These are phyloP conservation scores for Solanum sejunctum DNA, from an alignment of 257 asterid species.

Conservation along the genomic window DNA sequence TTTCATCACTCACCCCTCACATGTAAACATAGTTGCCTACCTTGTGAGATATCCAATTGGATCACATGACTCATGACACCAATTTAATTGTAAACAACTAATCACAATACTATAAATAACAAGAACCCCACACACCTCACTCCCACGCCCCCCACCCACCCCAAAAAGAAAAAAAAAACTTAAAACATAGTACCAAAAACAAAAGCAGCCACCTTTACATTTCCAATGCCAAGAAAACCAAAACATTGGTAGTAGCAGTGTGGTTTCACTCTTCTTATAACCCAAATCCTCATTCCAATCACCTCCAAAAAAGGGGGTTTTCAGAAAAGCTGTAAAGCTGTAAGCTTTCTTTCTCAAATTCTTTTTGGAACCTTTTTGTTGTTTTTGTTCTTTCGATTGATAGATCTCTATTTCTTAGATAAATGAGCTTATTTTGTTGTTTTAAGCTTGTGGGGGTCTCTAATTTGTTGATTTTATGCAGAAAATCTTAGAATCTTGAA, in stretches of 20 bases:
- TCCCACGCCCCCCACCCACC: not conserved
- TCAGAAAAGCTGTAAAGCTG: slow-evolving; percentile 9
- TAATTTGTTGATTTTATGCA: slow-evolving; percentile 16
- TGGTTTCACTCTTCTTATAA: not conserved
- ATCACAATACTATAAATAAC: not conserved
- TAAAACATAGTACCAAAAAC: not conserved
- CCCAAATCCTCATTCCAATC: not conserved
- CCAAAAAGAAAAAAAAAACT: not conserved
- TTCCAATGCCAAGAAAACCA: not conserved
- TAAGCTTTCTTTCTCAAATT: not conserved
- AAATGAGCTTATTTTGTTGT: not conserved
- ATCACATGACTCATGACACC: not conserved
- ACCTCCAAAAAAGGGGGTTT: not conserved
- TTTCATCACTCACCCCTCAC: not conserved
- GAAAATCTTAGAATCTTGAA: slow-evolving; percentile 15
- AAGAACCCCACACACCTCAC: not conserved
- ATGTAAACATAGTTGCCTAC: not conserved
- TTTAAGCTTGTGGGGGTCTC: slow-evolving; percentile 14
- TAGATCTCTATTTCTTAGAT: slow-evolving; percentile 24
- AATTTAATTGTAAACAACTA: not conserved
- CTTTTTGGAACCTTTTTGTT: not conserved
- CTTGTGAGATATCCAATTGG: not conserved
- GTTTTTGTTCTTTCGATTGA: not conserved
- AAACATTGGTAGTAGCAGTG: not conserved
- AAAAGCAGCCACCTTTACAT: not conserved